Evolutionary conservation across 495 filamentous ascomycete genomes (phyloP), one percentile per base, ranked within the genome.

Genomic region (Hyaloscypha bicolor): DNA sequence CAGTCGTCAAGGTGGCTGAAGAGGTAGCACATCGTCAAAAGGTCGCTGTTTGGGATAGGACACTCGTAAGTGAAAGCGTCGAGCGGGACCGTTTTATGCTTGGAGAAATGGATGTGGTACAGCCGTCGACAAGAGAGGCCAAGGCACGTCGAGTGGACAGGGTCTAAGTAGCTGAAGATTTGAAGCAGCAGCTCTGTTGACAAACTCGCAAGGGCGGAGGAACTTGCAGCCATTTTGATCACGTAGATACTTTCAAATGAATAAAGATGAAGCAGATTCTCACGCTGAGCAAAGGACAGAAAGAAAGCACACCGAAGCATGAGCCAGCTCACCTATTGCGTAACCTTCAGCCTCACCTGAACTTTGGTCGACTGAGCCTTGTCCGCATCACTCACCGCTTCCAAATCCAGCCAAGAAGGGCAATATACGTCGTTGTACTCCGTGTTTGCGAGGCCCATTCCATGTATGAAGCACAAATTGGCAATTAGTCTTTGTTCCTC

Each of bases 11-110:
- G 60, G 31, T 63, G 60, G 12, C 22, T 53, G 42, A 48, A 63
- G 21, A 63, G 60, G 31, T 51, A 63, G 25, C 45, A 63, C 22
- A 52, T 52, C 4, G 39, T 63, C 11, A 42, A 48, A 51, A 52
- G 29, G 25, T 48, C 16, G 29, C 29, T 42, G n/a, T 33, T 42
- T 6, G 42, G 42, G 29, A 53, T 21, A 9, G 45, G 60, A 53
- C 60, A 63, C 8, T 63, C 60, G 29, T 63, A 63, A 6, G 60
- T 63, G 39, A 63, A 63, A 16, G 60, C 37, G 60, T 63, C 32
- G 12, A 63, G 60, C 33, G 60, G 39, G 4, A 64, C 32, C 8
- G 5, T 25, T 25, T 55, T 56, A 56, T 64, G 52, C 8, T 56
- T 31, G 39, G 29, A 19, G n/a, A 33, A 64, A 56, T 64, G 31